Conservation (phyloP, 345 rosid species). For the Clarkia xantiana region DNA sequence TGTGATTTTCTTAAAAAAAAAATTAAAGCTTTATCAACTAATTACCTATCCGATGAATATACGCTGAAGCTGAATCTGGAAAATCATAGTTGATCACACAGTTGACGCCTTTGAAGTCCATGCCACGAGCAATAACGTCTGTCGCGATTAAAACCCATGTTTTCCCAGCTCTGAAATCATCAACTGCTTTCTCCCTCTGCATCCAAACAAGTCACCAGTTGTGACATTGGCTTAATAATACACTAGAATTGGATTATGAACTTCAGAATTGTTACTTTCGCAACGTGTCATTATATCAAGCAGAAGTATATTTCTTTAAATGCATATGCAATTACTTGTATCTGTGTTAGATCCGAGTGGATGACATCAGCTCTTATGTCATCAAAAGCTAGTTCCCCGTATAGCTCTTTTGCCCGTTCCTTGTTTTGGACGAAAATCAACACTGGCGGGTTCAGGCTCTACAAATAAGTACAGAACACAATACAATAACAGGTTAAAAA, state of each 20-base stretch:
- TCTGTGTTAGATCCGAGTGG: constrained; percentile 64
- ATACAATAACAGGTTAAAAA: constrained; percentile 13
- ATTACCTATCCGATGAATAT: constrained; percentile 89
- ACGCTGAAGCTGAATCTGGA: constrained; percentile 80
- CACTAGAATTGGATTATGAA: too few species aligned
- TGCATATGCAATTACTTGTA: constrained; percentile 33
- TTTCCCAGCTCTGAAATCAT: constrained; percentile 72
- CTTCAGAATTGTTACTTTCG: too few species aligned
- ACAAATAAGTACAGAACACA: constrained; percentile 17
- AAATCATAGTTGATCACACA: constrained; percentile 89
- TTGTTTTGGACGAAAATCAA: constrained; percentile 84
- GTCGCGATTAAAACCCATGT: constrained; percentile 93
- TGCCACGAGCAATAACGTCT: constrained; percentile 88
- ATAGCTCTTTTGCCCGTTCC: constrained; percentile 79
- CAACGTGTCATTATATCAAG: too few species aligned
- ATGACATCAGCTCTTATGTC: constrained; percentile 64
- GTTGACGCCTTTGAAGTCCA: constrained; percentile 97
- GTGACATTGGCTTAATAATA: too few species aligned
- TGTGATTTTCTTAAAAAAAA: too few species aligned
- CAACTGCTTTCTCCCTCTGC: constrained; percentile 75
- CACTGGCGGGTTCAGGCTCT: constrained; percentile 88
- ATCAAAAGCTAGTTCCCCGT: constrained; percentile 61
- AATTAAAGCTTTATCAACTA: constrained; percentile 3
- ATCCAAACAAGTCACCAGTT: constrained; percentile 11
- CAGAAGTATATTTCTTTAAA: too few species aligned